phyloP scores from a whole-genome alignment of 2,329 filamentous ascomycete genomes.

The Aspergillus caelatus region DNA sequence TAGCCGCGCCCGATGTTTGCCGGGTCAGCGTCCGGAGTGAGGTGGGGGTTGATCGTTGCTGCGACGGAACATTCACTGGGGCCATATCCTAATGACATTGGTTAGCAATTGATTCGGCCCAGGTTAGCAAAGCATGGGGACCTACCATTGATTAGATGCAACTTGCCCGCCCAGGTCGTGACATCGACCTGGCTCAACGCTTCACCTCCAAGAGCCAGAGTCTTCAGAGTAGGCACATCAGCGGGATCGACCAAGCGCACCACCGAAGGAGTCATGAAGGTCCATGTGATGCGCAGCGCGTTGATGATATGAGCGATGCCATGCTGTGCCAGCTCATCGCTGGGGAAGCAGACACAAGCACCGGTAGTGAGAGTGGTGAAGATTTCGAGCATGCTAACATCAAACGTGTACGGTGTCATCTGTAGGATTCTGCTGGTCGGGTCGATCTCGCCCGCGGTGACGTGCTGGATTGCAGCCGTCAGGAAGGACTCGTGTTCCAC shows the following conservation, averaged over 20 bases:
- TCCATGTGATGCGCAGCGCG: slow-evolving; percentile 47
- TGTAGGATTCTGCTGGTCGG: slow-evolving; percentile 36
- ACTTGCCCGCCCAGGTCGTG: slow-evolving; percentile 10
- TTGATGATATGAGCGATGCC: slow-evolving; percentile 48
- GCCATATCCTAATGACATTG: slow-evolving; percentile 18
- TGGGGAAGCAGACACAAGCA: slow-evolving; percentile 59
- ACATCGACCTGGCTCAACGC: slow-evolving; percentile 14
- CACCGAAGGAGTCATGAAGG: slow-evolving; percentile 19
- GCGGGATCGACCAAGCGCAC: slow-evolving; percentile 12
- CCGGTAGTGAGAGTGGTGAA: slow-evolving; percentile 55
- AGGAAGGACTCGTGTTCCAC: slow-evolving; percentile 61
- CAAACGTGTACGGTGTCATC: slow-evolving; percentile 51
- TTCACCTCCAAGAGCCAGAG: slow-evolving; percentile 14
- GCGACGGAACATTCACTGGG: slow-evolving; percentile 31
- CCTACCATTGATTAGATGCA: slow-evolving; percentile 32
- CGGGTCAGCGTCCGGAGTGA: slow-evolving; percentile 13
- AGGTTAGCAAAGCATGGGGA: neutral
- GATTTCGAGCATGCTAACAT: slow-evolving; percentile 53
- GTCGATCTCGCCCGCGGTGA: slow-evolving; percentile 25
- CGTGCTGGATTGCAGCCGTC: slow-evolving; percentile 8
- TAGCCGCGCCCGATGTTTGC: slow-evolving; percentile 16
- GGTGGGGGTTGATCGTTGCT: slow-evolving; percentile 8
- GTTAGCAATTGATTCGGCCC: neutral
- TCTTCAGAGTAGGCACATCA: slow-evolving; percentile 17
- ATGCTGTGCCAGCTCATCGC: slow-evolving; percentile 45